These are phyloP conservation scores for Eucalyptus cloeziana DNA, from an alignment of 345 rosid genomes.

Conservation along the genomic window DNA sequence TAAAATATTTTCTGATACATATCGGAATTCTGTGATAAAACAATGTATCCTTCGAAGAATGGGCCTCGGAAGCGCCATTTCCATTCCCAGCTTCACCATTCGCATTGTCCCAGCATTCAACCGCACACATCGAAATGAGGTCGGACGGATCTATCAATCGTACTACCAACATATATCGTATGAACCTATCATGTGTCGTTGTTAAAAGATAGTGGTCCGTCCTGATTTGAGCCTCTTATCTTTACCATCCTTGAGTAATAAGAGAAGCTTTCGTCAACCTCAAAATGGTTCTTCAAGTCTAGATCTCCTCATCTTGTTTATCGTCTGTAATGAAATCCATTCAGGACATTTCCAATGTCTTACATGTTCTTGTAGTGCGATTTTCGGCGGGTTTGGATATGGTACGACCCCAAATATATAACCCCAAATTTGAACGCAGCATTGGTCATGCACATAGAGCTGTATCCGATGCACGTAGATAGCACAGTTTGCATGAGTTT, in stretches of 20 bases:
- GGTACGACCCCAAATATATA: not conserved
- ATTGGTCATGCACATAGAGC: rapidly evolving
- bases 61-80: not conserved
- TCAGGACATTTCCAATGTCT: not conserved
- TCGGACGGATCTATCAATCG: not conserved
- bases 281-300: not conserved
- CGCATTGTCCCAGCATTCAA: not conserved
- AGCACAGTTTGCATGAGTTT: not conserved
- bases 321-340: not conserved
- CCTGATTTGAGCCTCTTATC: not conserved
- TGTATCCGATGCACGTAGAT: rapidly evolving
- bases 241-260: not conserved
- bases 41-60: not conserved
- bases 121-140: not conserved
- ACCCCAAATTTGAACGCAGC: not conserved
- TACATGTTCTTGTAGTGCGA: not conserved
- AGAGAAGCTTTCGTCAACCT: not conserved
- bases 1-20: not conserved
- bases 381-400: not conserved
- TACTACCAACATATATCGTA: not conserved
- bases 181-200: rapidly evolving
- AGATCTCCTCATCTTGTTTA: not conserved
- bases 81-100: not conserved
- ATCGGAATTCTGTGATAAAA: not conserved
- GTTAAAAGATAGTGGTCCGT: not conserved